Evolutionary conservation across 345 rosid genomes (phyloP).

Genomic region (Aethionema arabicum): DNA sequence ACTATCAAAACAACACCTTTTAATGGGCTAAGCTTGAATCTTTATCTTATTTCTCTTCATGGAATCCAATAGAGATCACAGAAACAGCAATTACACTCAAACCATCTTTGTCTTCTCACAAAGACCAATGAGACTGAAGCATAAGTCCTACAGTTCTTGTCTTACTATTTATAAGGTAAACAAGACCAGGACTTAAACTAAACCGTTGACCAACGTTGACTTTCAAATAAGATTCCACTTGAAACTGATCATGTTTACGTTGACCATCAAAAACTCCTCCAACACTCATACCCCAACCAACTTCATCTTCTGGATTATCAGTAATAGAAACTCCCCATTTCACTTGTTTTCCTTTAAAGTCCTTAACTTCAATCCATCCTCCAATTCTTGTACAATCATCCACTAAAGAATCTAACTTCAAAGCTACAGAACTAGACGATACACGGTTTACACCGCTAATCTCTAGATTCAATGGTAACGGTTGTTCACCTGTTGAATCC

Average conservation of each 20-base stretch:
- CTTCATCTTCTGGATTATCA: slow-evolving; percentile 61
- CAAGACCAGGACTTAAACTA: slow-evolving; percentile 67
- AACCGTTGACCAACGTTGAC: slow-evolving; percentile 49
- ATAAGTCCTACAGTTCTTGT: slow-evolving; percentile 51
- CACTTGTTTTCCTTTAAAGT: slow-evolving; percentile 41
- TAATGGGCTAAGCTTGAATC: no score
- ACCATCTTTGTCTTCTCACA: slow-evolving; percentile 31
- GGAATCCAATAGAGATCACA: no score
- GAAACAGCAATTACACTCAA: no score
- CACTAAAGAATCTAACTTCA: slow-evolving; percentile 64
- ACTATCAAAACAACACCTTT: no score
- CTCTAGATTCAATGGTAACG: slow-evolving; percentile 31
- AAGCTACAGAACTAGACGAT: slow-evolving; percentile 47
- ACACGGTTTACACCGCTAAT: slow-evolving; percentile 22
- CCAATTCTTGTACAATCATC: slow-evolving; percentile 59
- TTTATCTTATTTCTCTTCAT: no score
- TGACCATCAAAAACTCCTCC: slow-evolving; percentile 54
- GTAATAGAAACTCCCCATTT: slow-evolving; percentile 62
- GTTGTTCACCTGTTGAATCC: slow-evolving; percentile 27
- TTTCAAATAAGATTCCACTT: slow-evolving; percentile 63
- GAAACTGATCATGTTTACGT: slow-evolving; percentile 46
- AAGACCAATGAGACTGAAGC: slow-evolving; percentile 80
- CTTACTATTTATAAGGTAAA: slow-evolving; percentile 51
- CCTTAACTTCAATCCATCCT: slow-evolving; percentile 78
- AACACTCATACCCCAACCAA: slow-evolving; percentile 74